Percentiles rank a stretch among this genome's conserved stretches.
Evolutionary conservation across 1,284 basidiomycete species (phyloP).

Genomic region (Irpex lacteus): DNA sequence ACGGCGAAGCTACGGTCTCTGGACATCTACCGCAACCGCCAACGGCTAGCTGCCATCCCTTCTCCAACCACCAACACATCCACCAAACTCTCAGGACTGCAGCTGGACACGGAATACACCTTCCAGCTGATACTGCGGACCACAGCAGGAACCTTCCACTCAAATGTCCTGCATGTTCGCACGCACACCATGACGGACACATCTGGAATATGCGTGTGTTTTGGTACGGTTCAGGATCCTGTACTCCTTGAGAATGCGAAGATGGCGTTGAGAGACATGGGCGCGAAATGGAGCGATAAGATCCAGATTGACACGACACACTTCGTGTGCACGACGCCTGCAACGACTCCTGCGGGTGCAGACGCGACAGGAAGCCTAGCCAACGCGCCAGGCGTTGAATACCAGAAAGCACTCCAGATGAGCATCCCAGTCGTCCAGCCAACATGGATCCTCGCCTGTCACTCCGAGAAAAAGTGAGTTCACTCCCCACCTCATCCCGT

Average conservation of each 20-base stretch:
- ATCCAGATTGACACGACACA: conserved; percentile 97
- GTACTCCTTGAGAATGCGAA: conserved; percentile 77
- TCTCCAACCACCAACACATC: conserved; percentile 80
- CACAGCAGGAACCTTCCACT: conserved; percentile 84
- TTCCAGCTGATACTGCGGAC: conserved; percentile 92
- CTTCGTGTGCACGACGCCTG: conserved; percentile 90
- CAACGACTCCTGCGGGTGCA: conserved; percentile 60
- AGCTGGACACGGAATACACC: conserved; percentile 84
- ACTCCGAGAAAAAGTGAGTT: conserved; percentile 74
- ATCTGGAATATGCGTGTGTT: conserved; percentile 89
- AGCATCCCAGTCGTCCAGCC: conserved; percentile 91
- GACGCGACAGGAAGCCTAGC: conserved; percentile 47
- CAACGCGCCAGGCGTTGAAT: conserved; percentile 74
- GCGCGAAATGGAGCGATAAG: conserved; percentile 84
- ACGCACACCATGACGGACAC: conserved; percentile 95
- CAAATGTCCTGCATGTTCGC: conserved; percentile 75
- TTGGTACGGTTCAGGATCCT: conserved; percentile 81
- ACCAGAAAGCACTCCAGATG: conserved; percentile 86
- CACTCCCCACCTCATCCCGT: not conserved
- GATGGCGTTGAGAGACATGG: conserved; percentile 76
- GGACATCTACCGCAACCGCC: conserved; percentile 88
- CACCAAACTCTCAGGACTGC: conserved; percentile 87
- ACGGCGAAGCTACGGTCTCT: conserved; percentile 82
- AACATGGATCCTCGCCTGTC: conserved; percentile 86
- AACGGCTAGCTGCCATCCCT: conserved; percentile 83